Percentiles rank a stretch among this genome's conserved stretches.
These are phyloP conservation scores for Allantophomopsis lycopodina DNA, from an alignment of 2,329 filamentous ascomycete genomes.

Conservation along the genomic window DNA sequence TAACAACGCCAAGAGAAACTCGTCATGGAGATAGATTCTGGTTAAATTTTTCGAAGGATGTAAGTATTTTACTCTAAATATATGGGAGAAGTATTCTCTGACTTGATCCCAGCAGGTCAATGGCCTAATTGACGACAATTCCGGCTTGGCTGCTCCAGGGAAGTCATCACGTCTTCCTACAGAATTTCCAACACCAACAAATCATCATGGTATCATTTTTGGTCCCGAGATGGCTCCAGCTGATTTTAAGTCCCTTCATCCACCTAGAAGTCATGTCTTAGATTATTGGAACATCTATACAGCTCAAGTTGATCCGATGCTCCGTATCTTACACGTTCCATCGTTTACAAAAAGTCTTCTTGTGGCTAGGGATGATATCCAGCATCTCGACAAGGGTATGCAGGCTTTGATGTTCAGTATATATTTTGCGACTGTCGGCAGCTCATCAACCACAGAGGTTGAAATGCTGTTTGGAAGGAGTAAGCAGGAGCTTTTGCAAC, in stretches of 20 bases:
- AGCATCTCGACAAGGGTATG: conserved; percentile 60
- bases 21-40: too few species aligned
- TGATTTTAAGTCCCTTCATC: conserved; percentile 1
- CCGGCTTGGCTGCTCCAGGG: too few species aligned
- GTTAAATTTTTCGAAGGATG: too few species aligned
- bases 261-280: background rate
- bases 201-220: conserved; percentile 28
- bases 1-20: too few species aligned
- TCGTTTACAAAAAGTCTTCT: conserved; percentile 43
- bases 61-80: too few species aligned
- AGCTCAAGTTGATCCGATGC: conserved; percentile 55
- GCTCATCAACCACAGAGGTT: conserved; percentile 20
- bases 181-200: too few species aligned
- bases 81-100: too few species aligned
- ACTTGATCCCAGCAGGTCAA: too few species aligned
- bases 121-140: too few species aligned
- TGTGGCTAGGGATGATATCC: conserved; percentile 86
- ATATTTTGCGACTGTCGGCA: conserved; percentile 12
- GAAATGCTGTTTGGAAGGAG: conserved; percentile 20
- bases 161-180: too few species aligned
- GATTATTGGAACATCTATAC: conserved; percentile 31
- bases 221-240: background rate
- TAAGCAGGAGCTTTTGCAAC: conserved; percentile 22
- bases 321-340: conserved; percentile 57
- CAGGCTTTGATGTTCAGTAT: conserved; percentile 30